phyloP scores from a whole-genome alignment of 2,329 filamentous ascomycete genomes.

The Phaeosphaeria sp. region DNA sequence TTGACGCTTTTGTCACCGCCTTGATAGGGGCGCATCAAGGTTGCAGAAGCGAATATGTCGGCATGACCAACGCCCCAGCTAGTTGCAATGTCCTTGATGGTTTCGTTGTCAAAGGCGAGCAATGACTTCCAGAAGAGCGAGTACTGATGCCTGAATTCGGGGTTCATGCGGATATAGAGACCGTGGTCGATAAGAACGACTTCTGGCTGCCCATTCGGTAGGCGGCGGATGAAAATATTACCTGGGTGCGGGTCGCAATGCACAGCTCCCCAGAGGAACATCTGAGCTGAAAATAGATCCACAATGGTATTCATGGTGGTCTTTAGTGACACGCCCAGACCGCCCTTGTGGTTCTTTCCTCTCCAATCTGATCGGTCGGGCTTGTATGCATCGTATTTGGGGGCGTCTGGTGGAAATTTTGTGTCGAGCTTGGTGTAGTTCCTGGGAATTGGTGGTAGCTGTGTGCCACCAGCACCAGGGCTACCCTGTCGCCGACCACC shows the following conservation, averaged over 20 bases:
- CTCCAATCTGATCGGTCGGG: slow-evolving; percentile 82
- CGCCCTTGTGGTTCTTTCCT: slow-evolving; percentile 74
- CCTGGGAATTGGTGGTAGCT: slow-evolving; percentile 58
- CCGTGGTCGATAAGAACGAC: slow-evolving; percentile 97
- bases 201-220: slow-evolving; percentile 82
- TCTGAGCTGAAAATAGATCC: slow-evolving; percentile 95
- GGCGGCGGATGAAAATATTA: slow-evolving; percentile 92
- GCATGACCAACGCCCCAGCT: slow-evolving; percentile 88
- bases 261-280: slow-evolving; percentile 95
- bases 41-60: slow-evolving; percentile 90
- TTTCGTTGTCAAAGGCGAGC: slow-evolving; percentile 89
- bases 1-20: slow-evolving; percentile 77
- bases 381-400: slow-evolving; percentile 69
- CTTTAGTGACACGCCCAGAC: slow-evolving; percentile 80
- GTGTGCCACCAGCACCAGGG: slow-evolving; percentile 74
- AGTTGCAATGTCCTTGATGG: slow-evolving; percentile 73
- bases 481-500: slow-evolving; percentile 79
- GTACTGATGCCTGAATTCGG: slow-evolving; percentile 85
- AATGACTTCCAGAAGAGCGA: slow-evolving; percentile 91
- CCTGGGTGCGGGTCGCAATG: slow-evolving; percentile 98
- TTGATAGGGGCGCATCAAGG: slow-evolving; percentile 87
- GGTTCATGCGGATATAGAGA: slow-evolving; percentile 89
- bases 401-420: slow-evolving; percentile 39
- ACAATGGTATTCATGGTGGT: slow-evolving; percentile 97
- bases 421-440: slow-evolving; percentile 43